phyloP scores from a whole-genome alignment of 176 grass and related monocot genomes.

The Neostapfia colusana region DNA sequence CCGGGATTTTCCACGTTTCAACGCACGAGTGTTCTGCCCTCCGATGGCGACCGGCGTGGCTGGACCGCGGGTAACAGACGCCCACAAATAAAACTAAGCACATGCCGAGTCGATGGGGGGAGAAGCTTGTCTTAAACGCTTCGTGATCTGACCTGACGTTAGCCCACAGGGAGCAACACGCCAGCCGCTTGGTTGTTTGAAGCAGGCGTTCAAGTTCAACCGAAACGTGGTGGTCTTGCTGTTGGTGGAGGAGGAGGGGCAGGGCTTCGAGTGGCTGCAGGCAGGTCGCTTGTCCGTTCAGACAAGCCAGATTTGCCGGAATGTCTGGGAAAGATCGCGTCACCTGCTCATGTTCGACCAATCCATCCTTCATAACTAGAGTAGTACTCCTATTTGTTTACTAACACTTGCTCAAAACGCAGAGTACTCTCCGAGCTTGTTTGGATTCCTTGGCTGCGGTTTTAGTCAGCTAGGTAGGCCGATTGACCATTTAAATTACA shows the following conservation, averaged over 20 bases:
- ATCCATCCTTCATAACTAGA: no score
- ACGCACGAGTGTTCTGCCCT: not conserved
- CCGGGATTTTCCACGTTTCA: not conserved
- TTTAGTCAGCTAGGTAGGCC: not conserved
- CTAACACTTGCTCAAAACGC: not conserved
- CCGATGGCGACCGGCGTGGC: constrained; percentile 7
- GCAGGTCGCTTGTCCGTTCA: not conserved
- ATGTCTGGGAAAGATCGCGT: not conserved
- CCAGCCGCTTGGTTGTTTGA: no score
- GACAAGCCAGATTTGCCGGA: not conserved
- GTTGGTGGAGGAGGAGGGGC: no score
- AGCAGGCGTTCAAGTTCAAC: no score
- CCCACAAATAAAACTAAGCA: not conserved
- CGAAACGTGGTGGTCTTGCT: no score
- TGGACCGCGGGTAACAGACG: constrained; percentile 18
- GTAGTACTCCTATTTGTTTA: no score
- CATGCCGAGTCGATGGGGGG: not conserved
- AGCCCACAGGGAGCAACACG: not conserved
- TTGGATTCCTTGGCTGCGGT: not conserved
- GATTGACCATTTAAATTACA: no score
- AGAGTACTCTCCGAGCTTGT: not conserved
- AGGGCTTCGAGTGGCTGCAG: not conserved
- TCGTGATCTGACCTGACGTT: not conserved
- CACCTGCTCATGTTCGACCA: not conserved
- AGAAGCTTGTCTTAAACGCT: constrained; percentile 4